Percentiles rank a stretch among this genome's conserved stretches.
Evolutionary conservation across 176 grass and related monocot species (phyloP).

Genomic region (Rhynchospora pubera): DNA sequence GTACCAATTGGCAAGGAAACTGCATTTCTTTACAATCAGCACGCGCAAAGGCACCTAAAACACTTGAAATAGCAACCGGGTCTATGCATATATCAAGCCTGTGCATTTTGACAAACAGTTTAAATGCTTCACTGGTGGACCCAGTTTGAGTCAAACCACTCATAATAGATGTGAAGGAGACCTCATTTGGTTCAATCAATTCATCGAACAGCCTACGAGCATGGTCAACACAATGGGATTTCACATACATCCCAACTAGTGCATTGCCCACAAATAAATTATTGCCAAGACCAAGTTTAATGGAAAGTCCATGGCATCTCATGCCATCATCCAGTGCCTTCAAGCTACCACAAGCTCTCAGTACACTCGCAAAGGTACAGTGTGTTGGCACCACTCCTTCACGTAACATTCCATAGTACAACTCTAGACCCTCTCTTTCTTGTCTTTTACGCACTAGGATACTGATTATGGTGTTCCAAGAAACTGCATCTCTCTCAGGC

Average conservation of each 20-base stretch:
- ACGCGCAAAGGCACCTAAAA: conserved; percentile 48
- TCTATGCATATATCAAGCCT: conserved; percentile 48
- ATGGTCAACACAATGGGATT: conserved; percentile 33
- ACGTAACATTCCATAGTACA: conserved; percentile 42
- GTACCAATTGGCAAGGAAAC: conserved; percentile 36
- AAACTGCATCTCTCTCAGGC: conserved; percentile 55
- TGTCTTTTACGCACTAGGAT: conserved; percentile 28
- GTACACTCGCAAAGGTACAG: conserved; percentile 75
- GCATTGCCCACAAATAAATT: conserved; percentile 73
- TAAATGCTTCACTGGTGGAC: conserved; percentile 41
- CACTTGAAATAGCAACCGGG: conserved; percentile 57
- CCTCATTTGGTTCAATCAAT: conserved; percentile 56
- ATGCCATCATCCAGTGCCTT: conserved; percentile 42
- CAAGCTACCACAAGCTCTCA: conserved; percentile 53
- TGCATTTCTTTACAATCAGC: conserved; percentile 22
- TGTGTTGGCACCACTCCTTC: conserved; percentile 53
- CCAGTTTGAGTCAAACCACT: conserved; percentile 52
- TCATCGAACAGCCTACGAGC: conserved; percentile 49
- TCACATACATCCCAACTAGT: conserved; percentile 62
- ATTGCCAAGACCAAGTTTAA: conserved; percentile 48
- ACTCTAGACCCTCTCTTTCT: conserved; percentile 37
- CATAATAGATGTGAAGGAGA: conserved; percentile 86
- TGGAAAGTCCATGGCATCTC: conserved; percentile 50
- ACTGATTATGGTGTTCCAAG: conserved; percentile 77
- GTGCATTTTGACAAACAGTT: conserved; percentile 63